Percentiles rank a stretch among this genome's conserved stretches.
phyloP scores from a whole-genome alignment of 768 basidiomycete genomes.

The Filobasidium floriforme region DNA sequence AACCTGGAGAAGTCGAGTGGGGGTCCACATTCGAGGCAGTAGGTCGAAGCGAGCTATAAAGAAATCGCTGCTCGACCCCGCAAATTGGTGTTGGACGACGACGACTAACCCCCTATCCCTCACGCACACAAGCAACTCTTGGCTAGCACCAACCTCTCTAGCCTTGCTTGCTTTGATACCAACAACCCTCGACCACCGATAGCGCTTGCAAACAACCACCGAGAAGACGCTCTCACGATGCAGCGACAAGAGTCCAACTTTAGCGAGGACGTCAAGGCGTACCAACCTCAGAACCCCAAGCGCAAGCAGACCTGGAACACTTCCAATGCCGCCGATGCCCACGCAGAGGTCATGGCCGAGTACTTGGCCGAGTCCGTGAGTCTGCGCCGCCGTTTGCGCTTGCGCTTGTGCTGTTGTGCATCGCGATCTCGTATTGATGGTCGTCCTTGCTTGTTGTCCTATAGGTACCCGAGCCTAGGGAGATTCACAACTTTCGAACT shows the following conservation, averaged over 20 bases:
- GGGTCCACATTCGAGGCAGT: background rate
- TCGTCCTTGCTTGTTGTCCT: background rate
- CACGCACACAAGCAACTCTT: background rate
- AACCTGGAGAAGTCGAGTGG: background rate
- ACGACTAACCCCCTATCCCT: too few species aligned
- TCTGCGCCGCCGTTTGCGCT: background rate
- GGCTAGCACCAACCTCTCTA: background rate
- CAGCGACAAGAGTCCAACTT: slow-evolving; percentile 23
- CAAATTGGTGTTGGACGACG: background rate
- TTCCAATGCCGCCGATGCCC: slow-evolving; percentile 11
- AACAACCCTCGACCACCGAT: too few species aligned
- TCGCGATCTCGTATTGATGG: background rate
- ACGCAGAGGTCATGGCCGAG: slow-evolving; percentile 15
- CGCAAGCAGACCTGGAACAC: slow-evolving; percentile 13
- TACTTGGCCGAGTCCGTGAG: slow-evolving; percentile 13
- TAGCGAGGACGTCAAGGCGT: slow-evolving; percentile 15
- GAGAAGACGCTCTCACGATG: slow-evolving; percentile 5
- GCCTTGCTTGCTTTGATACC: too few species aligned
- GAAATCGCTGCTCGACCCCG: background rate
- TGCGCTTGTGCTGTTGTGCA: slow-evolving; percentile 5
- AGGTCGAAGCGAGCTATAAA: background rate
- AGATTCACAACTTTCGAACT: slow-evolving; percentile 24
- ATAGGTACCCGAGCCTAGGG: slow-evolving; percentile 14
- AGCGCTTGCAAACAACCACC: too few species aligned
- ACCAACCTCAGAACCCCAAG: slow-evolving; percentile 4